A percentile compares a stretch with the other conserved stretches of the same genome.
These are phyloP conservation scores for Pseudoperonospora humuli DNA, from an alignment of 352 stramenopile species.

Conservation along the genomic window DNA sequence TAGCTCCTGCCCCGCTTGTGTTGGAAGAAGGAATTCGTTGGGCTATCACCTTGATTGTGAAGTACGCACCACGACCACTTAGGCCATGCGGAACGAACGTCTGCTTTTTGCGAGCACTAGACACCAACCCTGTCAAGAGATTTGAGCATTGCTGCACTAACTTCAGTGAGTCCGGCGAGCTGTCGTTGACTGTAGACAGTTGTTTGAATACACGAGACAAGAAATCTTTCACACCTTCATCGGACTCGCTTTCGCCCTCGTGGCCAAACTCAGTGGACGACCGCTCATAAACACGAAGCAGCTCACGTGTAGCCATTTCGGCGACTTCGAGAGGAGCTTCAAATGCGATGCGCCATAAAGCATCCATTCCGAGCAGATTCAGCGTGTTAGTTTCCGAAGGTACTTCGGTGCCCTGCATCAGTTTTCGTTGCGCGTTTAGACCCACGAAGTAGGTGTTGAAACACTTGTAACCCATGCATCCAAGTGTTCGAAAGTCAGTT, in stretches of 20 bases:
- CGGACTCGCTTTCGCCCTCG: conserved; percentile 13
- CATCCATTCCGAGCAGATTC: conserved; percentile 65
- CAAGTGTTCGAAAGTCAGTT: conserved; percentile 66
- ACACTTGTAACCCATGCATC: conserved; percentile 74
- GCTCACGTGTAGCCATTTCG: conserved; percentile 64
- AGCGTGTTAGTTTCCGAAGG: conserved; percentile 18
- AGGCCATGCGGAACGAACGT: conserved; percentile 56
- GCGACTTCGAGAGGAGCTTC: conserved; percentile 69
- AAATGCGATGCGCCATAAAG: conserved; percentile 78
- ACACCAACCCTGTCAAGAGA: conserved; percentile 61
- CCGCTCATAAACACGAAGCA: conserved; percentile 74
- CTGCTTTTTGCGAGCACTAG: conserved; percentile 41
- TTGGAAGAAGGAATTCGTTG: conserved; percentile 65
- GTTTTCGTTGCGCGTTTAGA: conserved; percentile 54
- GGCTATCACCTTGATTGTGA: conserved; percentile 71
- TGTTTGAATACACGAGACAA: conserved; percentile 72
- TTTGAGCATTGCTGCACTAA: conserved; percentile 74
- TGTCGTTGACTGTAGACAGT: conserved; percentile 42
- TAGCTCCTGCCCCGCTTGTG: conserved; percentile 14
- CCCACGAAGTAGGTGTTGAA: conserved; percentile 84
- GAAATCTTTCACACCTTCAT: conserved; percentile 63
- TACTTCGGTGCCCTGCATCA: conserved; percentile 18
- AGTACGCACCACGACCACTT: conserved; percentile 61
- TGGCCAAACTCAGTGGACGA: conserved; percentile 28
- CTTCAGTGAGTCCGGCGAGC: conserved; percentile 42